Percentiles rank a stretch among this genome's conserved stretches.
Conservation (phyloP, 495 filamentous ascomycete species). For the Penicillium roqueforti region DNA sequence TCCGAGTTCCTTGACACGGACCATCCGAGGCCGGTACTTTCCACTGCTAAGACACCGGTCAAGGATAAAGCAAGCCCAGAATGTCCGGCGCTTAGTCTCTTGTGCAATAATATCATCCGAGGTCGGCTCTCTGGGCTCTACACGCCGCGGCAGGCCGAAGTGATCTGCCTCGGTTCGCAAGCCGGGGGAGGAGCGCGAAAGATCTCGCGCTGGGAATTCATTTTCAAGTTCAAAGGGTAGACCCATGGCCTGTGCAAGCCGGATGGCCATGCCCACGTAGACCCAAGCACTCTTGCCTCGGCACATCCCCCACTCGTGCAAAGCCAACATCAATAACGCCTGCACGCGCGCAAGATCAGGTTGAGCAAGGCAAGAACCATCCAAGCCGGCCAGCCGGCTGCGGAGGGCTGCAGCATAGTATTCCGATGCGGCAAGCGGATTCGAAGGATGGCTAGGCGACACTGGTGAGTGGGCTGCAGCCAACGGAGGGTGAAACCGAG, state of each 20-base stretch:
- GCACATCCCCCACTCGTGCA: constrained; percentile 82
- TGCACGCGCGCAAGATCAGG: constrained; percentile 67
- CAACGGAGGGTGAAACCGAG: constrained; percentile 68
- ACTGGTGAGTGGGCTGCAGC: constrained; percentile 59
- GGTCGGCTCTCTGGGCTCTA: constrained; percentile 35
- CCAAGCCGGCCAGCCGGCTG: constrained; percentile 54
- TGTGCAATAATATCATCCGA: constrained; percentile 61
- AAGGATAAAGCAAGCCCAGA: constrained; percentile 82
- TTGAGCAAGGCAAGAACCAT: constrained; percentile 50
- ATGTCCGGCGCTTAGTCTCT: constrained; percentile 75
- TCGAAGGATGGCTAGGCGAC: constrained; percentile 42
- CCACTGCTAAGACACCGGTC: constrained; percentile 76
- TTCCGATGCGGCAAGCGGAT: constrained; percentile 67
- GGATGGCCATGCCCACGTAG: constrained; percentile 72
- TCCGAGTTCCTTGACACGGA: constrained; percentile 60
- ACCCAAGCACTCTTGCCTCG: constrained; percentile 74
- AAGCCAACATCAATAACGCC: constrained; percentile 73
- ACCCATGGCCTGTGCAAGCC: constrained; percentile 67
- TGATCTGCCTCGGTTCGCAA: constrained; percentile 43
- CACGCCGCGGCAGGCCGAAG: constrained; percentile 36
- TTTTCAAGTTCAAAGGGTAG: constrained; percentile 60
- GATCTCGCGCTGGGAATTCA: constrained; percentile 39
- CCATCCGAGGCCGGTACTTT: constrained; percentile 66
- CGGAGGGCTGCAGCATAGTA: constrained; percentile 72
- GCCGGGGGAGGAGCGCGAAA: constrained; percentile 35